A percentile compares a stretch with the other conserved stretches of the same genome.
These are phyloP conservation scores for Dissophora ornata DNA, from an alignment of 192 early-diverging fungal genomes.

Conservation along the genomic window DNA sequence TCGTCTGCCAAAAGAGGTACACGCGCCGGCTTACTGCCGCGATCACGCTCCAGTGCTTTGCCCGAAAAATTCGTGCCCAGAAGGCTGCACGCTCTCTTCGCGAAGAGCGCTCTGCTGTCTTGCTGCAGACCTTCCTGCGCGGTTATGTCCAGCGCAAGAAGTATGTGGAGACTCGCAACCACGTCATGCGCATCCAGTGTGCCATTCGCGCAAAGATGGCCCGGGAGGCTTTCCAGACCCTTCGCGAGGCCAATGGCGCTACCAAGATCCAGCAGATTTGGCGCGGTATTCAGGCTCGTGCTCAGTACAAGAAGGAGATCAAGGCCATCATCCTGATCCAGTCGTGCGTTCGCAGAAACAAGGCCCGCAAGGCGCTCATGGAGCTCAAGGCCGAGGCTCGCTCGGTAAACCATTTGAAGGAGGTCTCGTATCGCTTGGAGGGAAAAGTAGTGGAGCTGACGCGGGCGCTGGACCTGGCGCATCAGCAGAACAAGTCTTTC, in stretches of 20 bases:
- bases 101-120: conserved; percentile 73
- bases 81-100: conserved; percentile 66
- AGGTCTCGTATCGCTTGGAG: conserved; percentile 94
- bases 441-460: conserved; percentile 97
- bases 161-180: conserved; percentile 56
- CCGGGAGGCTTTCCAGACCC: conserved; percentile 63
- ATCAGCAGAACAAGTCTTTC: conserved; percentile 75
- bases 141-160: conserved; percentile 67
- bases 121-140: conserved; percentile 82
- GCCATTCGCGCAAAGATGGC: conserved; percentile 73
- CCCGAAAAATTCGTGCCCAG: conserved; percentile 70
- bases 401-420: conserved; percentile 93
- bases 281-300: conserved; percentile 74
- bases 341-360: conserved; percentile 80
- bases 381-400: conserved; percentile 85
- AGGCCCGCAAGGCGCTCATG: conserved; percentile 76
- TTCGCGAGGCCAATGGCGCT: conserved; percentile 77
- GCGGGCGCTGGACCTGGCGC: conserved; percentile 72
- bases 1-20: conserved; percentile 72
- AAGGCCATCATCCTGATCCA: conserved; percentile 82
- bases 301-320: conserved; percentile 64
- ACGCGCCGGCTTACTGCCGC: conserved; percentile 62
- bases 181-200: conserved; percentile 75
- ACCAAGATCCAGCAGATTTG: conserved; percentile 80
- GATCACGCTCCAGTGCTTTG: conserved; percentile 74